Evolutionary conservation across 1,284 basidiomycete genomes (phyloP).

Genomic region (Entoloma clypeatum): DNA sequence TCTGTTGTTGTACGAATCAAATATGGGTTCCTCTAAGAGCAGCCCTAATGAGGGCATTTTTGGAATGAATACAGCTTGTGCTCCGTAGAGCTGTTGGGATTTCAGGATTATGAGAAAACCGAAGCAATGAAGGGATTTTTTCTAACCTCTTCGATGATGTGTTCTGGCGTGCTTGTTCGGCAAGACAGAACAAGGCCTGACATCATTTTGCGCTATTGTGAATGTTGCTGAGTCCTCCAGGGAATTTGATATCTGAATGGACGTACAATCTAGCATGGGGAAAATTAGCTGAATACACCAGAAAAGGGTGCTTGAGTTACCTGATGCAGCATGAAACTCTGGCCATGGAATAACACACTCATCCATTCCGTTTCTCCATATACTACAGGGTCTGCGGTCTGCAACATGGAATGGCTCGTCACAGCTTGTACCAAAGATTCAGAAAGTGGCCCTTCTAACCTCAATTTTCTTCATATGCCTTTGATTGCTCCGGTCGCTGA

Average conservation of each 20-base stretch:
- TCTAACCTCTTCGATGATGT: constrained; percentile 68
- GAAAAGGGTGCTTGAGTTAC: constrained; percentile 33
- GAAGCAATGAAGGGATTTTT: not conserved
- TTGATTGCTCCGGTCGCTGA: constrained; percentile 76
- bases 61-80: constrained; percentile 82
- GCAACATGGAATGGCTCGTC: not conserved
- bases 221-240: constrained; percentile 5
- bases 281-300: not conserved
- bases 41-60: constrained; percentile 97
- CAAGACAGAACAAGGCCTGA: constrained; percentile 77
- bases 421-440: not conserved
- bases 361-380: constrained; percentile 96
- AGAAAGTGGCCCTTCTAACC: constrained; percentile 39
- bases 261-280: constrained; percentile 27
- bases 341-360: constrained; percentile 90
- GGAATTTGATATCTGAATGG: not conserved
- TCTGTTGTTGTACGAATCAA: constrained; percentile 73
- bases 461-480: constrained; percentile 85
- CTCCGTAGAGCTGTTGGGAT: constrained; percentile 56
- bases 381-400: constrained; percentile 78
- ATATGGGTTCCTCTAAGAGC: constrained; percentile 91
- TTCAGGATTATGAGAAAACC: constrained; percentile 1
- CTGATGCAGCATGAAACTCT: constrained; percentile 99
- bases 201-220: constrained; percentile 92
- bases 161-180: constrained; percentile 71